Base-by-base conservation (phyloP, 108 stramenopile species). In the Seminavis robusta region DNA sequence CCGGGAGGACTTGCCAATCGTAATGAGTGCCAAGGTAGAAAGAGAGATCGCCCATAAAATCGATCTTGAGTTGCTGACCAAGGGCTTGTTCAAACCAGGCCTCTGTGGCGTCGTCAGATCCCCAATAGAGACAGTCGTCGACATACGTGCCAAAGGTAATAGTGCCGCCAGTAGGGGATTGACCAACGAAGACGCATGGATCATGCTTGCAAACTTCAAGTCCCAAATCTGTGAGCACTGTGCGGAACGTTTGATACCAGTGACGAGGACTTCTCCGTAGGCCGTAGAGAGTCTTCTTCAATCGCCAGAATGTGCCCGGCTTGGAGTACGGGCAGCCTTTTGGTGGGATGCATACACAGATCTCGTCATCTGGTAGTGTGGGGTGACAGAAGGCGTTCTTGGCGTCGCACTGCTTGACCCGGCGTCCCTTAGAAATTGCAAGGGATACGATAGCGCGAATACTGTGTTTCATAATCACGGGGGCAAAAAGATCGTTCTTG, bases 371-470 rank as follows among this genome's bases (percentile, higher is more conserved):
- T 4, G 59, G 59, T n/a, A n/a, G n/a, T 0, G 11, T 26, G 0
- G 59, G 40, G 2, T 68, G 50, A 29, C 67, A 68, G 33, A 68
- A 68, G 32, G 67, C 67, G 31, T 68, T 68, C n/a, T 68, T 68
- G 27, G 51, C 60, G 28, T 68, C 63, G 17, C 63, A 52, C 47
- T 64, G 63, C 34, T 56, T 41, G 13, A 53, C 13, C 15, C 54
- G n/a, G 1, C 45, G 17, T 24, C 34, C 44, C 1, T 45, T 21
- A 0, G 16, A n/a, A 1, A 64, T 53, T 19, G 63, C 53, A 27
- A 54, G 54, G 45, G 44, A 19, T 31, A 30, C 24, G 1, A 64
- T 43, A 15, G 47, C 25, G 6, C 42, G 42, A 4, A 6, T 45
- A 1, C 32, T 44, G 17, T 20, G 15, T n/a, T 46, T 61, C 13